Conservation (phyloP, 2,329 filamentous ascomycete species). For the Tothia fuscella region DNA sequence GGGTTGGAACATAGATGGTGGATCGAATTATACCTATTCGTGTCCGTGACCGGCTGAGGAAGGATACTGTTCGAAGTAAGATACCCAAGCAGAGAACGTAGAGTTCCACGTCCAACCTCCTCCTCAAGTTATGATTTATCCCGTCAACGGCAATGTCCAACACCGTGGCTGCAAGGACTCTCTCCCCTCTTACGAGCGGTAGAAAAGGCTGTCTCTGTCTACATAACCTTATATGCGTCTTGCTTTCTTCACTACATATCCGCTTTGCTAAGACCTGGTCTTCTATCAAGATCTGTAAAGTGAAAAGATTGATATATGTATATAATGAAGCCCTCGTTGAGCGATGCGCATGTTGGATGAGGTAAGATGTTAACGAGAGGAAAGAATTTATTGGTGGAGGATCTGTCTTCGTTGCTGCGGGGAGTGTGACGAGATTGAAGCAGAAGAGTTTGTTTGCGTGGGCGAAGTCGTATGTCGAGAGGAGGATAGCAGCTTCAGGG, state of each 20-base stretch:
- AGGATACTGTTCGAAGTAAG: conserved; percentile 69
- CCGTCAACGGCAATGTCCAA: conserved; percentile 83
- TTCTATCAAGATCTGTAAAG: conserved; percentile 75
- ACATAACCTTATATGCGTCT: conserved; percentile 66
- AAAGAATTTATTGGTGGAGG: conserved; percentile 71
- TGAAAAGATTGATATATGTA: conserved; percentile 72
- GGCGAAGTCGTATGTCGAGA: conserved; percentile 85
- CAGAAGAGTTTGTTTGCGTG: conserved; percentile 94
- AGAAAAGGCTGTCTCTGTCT: conserved; percentile 80
- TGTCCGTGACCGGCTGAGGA: conserved; percentile 69
- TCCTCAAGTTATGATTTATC: conserved; percentile 84
- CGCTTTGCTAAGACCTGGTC: conserved; percentile 72
- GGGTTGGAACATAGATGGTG: not conserved
- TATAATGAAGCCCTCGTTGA: conserved; percentile 70
- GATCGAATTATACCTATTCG: conserved; percentile 43
- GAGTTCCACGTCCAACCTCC: conserved; percentile 70
- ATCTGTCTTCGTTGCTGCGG: conserved; percentile 47
- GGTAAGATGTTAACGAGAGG: conserved; percentile 80
- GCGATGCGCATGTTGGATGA: conserved; percentile 85
- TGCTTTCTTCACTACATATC: conserved; percentile 69
- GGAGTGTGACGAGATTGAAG: conserved; percentile 60
- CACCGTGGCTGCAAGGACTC: conserved; percentile 62
- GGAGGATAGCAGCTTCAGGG: conserved; percentile 63
- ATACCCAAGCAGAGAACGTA: conserved; percentile 77
- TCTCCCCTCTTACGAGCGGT: conserved; percentile 59